Base-by-base conservation (phyloP, 257 asterid genomes). In the Lycium ferocissimum region DNA sequence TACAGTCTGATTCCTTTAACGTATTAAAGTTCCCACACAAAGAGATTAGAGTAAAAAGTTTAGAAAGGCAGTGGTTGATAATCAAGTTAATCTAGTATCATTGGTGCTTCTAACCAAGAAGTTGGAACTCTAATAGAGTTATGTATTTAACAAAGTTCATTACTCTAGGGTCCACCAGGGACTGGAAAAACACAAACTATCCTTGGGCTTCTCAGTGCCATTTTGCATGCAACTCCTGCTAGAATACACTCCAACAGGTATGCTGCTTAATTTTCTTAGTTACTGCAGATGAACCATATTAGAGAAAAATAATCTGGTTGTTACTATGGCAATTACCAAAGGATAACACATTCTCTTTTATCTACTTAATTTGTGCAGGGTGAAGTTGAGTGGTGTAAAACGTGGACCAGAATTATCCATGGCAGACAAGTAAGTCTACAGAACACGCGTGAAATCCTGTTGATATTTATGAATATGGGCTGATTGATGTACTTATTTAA, bases 161-260 rank as follows among this genome's bases (percentile, higher is more conserved):
- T 75, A 88, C 89, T 91, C 56, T 90, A 97, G 98, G 99, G 98
- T 0, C 99, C 99, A 85, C 98, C 99, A 81, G 99, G 99, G 73
- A 97, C 98, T 40, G 99, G 99, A 85, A 97, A 97, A 90, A 97
- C 99, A 20, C 99, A 95, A 87, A 97, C 99, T 84, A 95, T 97
- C 86, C 98, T 97, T 86, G 99, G 99, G 86, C 80, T 97, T 47
- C 98, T 97, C 78, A 92, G 98, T 91, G 95, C 99, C 84, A 92
- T 97, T 89, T 89, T 95, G 92, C 99, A 97, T 90, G 97, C 99
- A 85, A 94, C 97, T 84, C 99, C 99, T 66, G 94, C 99, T 81
- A 92, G 97, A 91, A 92, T 97, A 79, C 96, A 90, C 87, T 88
- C 95, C 75, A 87, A 91, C 88, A 89, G 88, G 99, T 97, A 88